Base-by-base conservation (phyloP, 768 basidiomycete genomes). In the Clathrus columnatus region DNA sequence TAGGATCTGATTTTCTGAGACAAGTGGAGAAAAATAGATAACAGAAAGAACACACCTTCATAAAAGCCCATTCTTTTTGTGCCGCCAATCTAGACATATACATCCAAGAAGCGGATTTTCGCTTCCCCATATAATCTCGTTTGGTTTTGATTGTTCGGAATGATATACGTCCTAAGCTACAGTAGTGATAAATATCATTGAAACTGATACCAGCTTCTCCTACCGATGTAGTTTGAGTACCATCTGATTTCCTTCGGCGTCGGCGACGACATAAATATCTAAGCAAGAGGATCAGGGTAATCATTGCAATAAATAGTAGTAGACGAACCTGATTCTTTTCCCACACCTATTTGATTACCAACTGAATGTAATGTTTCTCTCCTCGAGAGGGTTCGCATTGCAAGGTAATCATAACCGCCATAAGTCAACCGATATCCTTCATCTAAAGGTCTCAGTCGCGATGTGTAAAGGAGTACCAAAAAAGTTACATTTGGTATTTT, bases 91-190 rank as follows among this genome's bases (percentile, higher is more conserved):
- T 81, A 20, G 91, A 94, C 90, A 99, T 91, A 71, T 97, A 98
- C 93, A 98, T 96, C 96, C 96, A 99, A 17, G 91, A 91, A 0
- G 96, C 95, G 17, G 87, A 90, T 69, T 92, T 92, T 42, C 96
- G 81, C 69, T 93, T 95, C 21, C 94, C 91, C 54, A 99, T 73
- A 67, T 98, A 99, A 65, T 99, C 96, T 57, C 96, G 77, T 66
- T 98, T 98, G 63, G 85, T 79, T 71, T 99, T 99, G 72, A 99
- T 92, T 0, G 91, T 84, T 42, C 96, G 85, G 72, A 99, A 99
- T 0, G 94, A 97, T 62, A 97, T 83, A n/a, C 96, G 87, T 29
- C 96, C 96, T 17, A 98, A 79, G 42, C 96, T 97, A 66, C 16
- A 26, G 57, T 43, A 47, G 17, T 1, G 32, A 42, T 41, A 27